Evolutionary conservation across 2,329 filamentous ascomycete genomes (phyloP).

Genomic region (Akanthomyces dipterigenus): DNA sequence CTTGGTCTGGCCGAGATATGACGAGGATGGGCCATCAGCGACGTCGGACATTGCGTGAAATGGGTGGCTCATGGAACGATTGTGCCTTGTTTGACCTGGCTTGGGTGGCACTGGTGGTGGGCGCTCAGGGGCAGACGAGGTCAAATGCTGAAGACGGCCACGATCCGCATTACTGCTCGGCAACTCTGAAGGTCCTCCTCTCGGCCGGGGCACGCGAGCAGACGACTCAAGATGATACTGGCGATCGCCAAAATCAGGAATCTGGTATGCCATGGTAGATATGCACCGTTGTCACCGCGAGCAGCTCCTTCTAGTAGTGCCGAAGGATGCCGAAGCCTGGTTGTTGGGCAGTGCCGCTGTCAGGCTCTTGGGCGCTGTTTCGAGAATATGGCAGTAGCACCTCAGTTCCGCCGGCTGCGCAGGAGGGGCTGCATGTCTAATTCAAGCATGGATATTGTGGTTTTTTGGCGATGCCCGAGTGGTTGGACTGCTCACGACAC

Average conservation of each 20-base stretch:
- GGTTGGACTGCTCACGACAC: not conserved
- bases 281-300: not conserved
- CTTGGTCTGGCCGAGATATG: conserved; percentile 27
- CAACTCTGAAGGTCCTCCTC: not conserved
- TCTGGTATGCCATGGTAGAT: conserved; percentile 4
- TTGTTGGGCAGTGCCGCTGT: not conserved
- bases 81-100: conserved; percentile 24
- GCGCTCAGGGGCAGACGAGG: not conserved
- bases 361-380: not conserved
- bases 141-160: not conserved
- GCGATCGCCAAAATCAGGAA: not conserved
- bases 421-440: not conserved
- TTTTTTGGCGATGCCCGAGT: not conserved
- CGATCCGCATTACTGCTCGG: conserved; percentile 2
- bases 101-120: conserved; percentile 6
- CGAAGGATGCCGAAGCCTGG: not conserved
- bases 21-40: conserved; percentile 18
- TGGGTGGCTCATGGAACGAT: conserved; percentile 69
- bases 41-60: conserved; percentile 63
- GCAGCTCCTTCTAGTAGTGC: conserved; percentile 4
- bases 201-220: not conserved
- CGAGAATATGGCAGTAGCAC: not conserved
- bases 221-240: not conserved
- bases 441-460: not conserved
- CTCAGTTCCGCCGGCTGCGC: not conserved